A percentile compares a stretch with the other conserved stretches of the same genome.
Evolutionary conservation across 768 basidiomycete species (phyloP).

Genomic region (Suillus occidentalis): DNA sequence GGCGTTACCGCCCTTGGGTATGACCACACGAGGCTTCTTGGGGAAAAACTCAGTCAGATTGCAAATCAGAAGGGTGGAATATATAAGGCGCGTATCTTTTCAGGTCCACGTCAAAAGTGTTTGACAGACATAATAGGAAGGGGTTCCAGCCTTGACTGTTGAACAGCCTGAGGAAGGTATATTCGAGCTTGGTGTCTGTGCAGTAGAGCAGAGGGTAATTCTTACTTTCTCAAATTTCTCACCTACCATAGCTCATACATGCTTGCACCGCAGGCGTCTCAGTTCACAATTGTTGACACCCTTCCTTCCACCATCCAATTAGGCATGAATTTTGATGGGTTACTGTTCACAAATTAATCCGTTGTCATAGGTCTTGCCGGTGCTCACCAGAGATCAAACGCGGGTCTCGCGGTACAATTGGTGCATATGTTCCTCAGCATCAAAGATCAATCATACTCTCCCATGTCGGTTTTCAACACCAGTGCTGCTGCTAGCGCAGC

Average conservation of each 20-base stretch:
- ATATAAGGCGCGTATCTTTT: constrained; percentile 66
- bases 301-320: constrained; percentile 55
- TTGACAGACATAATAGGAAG: constrained; percentile 45
- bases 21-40: constrained; percentile 87
- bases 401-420: constrained; percentile 78
- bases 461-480: background rate
- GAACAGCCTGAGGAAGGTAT: constrained; percentile 71
- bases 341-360: background rate
- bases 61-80: constrained; percentile 97
- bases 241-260: background rate
- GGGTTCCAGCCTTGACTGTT: constrained; percentile 84
- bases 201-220: constrained; percentile 63
- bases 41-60: constrained; percentile 86
- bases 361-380: constrained; percentile 72
- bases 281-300: constrained; percentile 62
- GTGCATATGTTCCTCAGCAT: constrained; percentile 60
- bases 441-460: constrained; percentile 19
- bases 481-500: background rate
- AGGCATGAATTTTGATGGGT: constrained; percentile 41
- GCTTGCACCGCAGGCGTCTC: constrained; percentile 50
- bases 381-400: constrained; percentile 84
- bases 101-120: background rate
- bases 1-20: constrained; percentile 90
- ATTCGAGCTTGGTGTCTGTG: constrained; percentile 64
- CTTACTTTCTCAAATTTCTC: background rate